Base-by-base conservation (phyloP, 345 rosid genomes). In the Noccaea caerulescens region DNA sequence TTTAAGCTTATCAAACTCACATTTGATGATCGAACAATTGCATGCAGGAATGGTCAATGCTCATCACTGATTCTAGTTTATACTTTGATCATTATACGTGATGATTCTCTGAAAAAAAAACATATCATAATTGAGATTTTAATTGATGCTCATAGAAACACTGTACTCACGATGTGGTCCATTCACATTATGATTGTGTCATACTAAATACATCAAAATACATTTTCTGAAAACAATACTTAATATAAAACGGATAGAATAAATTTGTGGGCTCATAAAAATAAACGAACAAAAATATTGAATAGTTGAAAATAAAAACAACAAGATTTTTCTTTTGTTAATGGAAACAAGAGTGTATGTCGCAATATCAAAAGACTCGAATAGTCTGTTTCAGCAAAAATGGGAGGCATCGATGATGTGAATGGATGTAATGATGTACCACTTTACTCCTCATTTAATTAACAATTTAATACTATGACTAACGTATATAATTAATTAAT, bases 81-180 rank as follows among this genome's bases (percentile, higher is more conserved):
- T 6, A 39, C 14, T 58, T 20, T 10, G 30, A 10, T 58, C 32
- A 57, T 5, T 9, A 58, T 38, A 18, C 46, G 32, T 58, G 11
- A 58, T 38, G 45, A 57, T 58, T 38, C 44, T 37, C n/a, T 16
- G 16, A 25, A 16, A 16, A 16, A 36, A 20, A 20, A 58, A 58
- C 45, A 58, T 6, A 37, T 55, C 42, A 55, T 55, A 36, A 36
- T 14, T 56, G 61, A 56, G 44, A 56, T 38, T 27, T 27, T 44
- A 58, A 58, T 58, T 58, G 46, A 58, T 58, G 63, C 45, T 58
- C 62, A 16, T 12, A 14, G 62, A 57, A 16, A 36, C 63, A 58
- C 25, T 38, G 12, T 16, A 58, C 30, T 58, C 32, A 20, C 32
- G 39, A 37, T 58, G 63, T 58, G 30, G 57, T n/a, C 44, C 66